Evolutionary conservation across 2,329 filamentous ascomycete species (phyloP), one percentile per base, ranked within the genome.

Genomic region (Fusarium nanum): DNA sequence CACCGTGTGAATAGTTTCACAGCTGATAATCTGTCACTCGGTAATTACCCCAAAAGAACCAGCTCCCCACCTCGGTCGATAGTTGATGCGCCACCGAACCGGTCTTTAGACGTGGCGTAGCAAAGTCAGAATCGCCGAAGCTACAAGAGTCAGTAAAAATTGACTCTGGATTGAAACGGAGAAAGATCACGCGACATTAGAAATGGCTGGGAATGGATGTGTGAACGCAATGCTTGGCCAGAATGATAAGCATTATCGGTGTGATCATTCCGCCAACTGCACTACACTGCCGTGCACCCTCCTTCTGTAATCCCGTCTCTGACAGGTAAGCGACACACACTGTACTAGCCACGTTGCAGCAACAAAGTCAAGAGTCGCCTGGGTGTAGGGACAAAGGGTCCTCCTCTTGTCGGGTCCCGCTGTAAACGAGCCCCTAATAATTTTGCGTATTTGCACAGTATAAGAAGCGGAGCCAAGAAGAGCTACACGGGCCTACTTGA

Each of bases 371-470:
- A 37, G 32, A 32, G 30, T 32, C 30, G 22, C 22, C 22, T 22
- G 22, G 22, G 22, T 16, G 18, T 1, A 22, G 10, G 9, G 28
- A n/a, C 27, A 13, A 25, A 27, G 40, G 59, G 41, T 44, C 16
- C 30, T 44, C 13, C 30, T 44, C 11, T 30, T 18, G 41, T 46
- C 34, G 34, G 34, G 34, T 37, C 34, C 34, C 34, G 37, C 34
- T 37, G 10, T 37, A 67, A 67, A 60, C 37, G 7, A 58, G 44
- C 62, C 62, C 62, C 63, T 56, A 67, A 53, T 45, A 56, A 67
- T 52, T 45, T 53, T 50, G 45, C 49, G 23, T 48, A 47, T 22
- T 3, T 3, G 30, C 34, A 37, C 34, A 37, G 34, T 37, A 37
- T 18, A 18, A 11, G 34, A 11, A n/a, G 22, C 23, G 37, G 22